Conservation (phyloP, 2,329 filamentous ascomycete species). For the Phialocephala sp. region DNA sequence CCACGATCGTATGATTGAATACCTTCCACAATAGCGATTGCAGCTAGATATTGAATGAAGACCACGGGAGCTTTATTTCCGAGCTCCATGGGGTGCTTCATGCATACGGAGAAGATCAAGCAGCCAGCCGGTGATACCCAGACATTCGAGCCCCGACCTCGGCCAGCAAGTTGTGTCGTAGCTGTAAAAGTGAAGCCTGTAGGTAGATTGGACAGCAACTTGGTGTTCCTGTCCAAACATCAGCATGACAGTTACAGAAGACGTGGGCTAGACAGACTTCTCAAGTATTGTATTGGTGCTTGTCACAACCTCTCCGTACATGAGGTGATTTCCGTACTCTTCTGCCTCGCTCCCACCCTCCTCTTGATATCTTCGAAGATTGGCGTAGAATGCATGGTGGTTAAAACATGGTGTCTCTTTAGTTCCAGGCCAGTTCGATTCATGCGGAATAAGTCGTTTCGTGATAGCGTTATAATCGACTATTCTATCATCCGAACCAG, state of each 20-base stretch:
- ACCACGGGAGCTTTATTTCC: constrained; percentile 78
- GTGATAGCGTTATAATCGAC: constrained; percentile 75
- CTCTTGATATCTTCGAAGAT: constrained; percentile 69
- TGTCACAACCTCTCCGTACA: constrained; percentile 92
- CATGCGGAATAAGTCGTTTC: constrained; percentile 78
- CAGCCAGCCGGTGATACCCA: constrained; percentile 91
- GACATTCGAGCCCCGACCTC: constrained; percentile 89
- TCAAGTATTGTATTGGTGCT: constrained; percentile 94
- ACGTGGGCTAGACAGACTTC: constrained; percentile 60
- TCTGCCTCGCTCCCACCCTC: constrained; percentile 59
- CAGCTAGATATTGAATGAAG: constrained; percentile 92
- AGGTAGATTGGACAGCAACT: constrained; percentile 76
- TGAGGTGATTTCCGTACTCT: constrained; percentile 75
- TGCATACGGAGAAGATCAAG: constrained; percentile 85
- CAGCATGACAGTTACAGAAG: constrained; percentile 19
- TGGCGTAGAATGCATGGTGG: constrained; percentile 77
- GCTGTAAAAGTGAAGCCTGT: constrained; percentile 88
- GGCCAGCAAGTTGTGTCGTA: constrained; percentile 84
- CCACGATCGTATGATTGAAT: constrained; percentile 79
- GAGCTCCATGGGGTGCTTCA: constrained; percentile 80
- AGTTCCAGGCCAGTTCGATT: constrained; percentile 66
- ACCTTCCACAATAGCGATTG: constrained; percentile 84
- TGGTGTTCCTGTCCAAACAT: constrained; percentile 66
- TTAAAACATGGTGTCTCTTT: constrained; percentile 87
- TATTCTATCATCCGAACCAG: constrained; percentile 59